A percentile compares a stretch with the other conserved stretches of the same genome.
phyloP scores from a whole-genome alignment of 768 basidiomycete species.

The Russula virescens region DNA sequence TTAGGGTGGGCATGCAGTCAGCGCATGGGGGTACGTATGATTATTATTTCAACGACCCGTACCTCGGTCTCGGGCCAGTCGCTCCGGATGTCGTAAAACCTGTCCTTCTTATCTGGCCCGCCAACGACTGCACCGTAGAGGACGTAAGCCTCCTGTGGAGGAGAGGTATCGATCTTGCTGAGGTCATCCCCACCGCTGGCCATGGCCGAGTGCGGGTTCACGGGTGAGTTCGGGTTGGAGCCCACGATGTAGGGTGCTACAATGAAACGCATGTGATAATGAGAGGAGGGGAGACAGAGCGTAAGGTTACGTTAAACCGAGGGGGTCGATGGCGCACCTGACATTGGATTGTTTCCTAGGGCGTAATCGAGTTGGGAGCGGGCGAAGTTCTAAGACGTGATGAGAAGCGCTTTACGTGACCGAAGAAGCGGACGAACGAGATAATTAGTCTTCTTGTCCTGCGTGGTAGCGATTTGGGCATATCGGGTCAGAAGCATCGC shows the following conservation, averaged over 20 bases:
- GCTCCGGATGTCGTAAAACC: constrained; percentile 77
- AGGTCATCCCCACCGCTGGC: constrained; percentile 79
- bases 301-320: background rate
- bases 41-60: constrained; percentile 3
- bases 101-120: constrained; percentile 71
- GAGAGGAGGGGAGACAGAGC: background rate
- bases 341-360: constrained; percentile 88
- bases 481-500: constrained; percentile 81
- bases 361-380: constrained; percentile 74
- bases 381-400: constrained; percentile 54
- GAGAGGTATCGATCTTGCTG: constrained; percentile 61
- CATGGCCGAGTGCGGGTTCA: constrained; percentile 86
- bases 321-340: constrained; percentile 40
- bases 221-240: constrained; percentile 81
- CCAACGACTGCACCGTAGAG: constrained; percentile 88
- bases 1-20: background rate
- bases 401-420: constrained; percentile 13
- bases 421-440: constrained; percentile 36
- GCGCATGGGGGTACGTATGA: background rate
- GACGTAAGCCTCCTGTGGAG: constrained; percentile 64
- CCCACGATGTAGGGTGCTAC: constrained; percentile 80
- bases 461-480: constrained; percentile 62
- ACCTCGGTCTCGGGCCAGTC: constrained; percentile 92
- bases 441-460: constrained; percentile 54
- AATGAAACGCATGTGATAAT: constrained; percentile 26